Percentiles rank a stretch among this genome's conserved stretches.
phyloP scores from a whole-genome alignment of 257 asterid genomes.

The Forsythia viridissima region DNA sequence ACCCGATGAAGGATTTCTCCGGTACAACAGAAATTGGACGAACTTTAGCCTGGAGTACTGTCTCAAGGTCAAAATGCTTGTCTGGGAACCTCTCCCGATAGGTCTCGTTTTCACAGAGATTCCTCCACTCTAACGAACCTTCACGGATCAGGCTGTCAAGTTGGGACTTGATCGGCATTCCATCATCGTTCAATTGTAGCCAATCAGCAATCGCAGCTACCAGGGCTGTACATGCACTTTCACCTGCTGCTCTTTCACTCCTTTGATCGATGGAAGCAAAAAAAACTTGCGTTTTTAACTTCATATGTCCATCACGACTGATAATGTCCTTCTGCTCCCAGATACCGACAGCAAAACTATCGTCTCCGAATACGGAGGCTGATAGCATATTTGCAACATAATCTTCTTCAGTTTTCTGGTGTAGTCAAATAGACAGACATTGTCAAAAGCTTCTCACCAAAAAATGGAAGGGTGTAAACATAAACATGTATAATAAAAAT shows the following conservation, averaged over 20 bases:
- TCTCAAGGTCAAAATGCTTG: conserved; percentile 89
- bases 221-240: conserved; percentile 84
- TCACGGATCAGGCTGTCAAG: conserved; percentile 81
- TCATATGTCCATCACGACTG: conserved; percentile 77
- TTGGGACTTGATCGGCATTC: conserved; percentile 79
- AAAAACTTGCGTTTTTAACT: conserved; percentile 67
- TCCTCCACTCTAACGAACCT: conserved; percentile 88
- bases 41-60: conserved; percentile 63
- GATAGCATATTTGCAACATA: conserved; percentile 29
- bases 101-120: conserved; percentile 62
- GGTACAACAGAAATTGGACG: conserved; percentile 64
- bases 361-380: conserved; percentile 68
- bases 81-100: conserved; percentile 68
- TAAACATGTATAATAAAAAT: no score
- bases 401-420: conserved; percentile 36
- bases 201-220: conserved; percentile 85
- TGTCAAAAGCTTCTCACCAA: background rate
- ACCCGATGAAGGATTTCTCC: conserved; percentile 71
- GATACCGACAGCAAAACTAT: conserved; percentile 63
- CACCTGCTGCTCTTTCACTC: conserved; percentile 84
- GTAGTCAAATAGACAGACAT: conserved; percentile 24
- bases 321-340: conserved; percentile 74
- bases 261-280: conserved; percentile 88
- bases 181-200: conserved; percentile 53
- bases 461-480: background rate